Conservation (phyloP, 352 stramenopile species). For the Pythium aquatile region DNA sequence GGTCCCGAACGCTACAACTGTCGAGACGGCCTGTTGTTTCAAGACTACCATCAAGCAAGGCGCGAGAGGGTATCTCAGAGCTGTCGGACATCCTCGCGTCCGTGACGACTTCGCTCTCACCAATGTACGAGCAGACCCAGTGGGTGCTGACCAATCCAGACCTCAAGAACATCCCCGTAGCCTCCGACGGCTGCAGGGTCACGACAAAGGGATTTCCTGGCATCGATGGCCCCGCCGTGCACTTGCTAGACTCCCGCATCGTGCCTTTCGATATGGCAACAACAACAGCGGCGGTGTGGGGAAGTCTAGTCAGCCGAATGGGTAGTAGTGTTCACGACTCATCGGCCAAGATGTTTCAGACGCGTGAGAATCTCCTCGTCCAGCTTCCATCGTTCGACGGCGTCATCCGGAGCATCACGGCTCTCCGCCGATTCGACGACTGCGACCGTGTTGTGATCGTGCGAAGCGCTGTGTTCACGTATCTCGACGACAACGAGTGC, state of each 20-base stretch:
- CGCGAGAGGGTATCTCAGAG: too few relatives aligned
- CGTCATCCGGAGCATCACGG: background rate
- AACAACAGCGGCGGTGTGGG: conserved; percentile 10
- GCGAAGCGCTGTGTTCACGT: background rate
- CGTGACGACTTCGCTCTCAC: background rate
- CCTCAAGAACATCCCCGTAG: background rate
- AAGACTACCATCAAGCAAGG: too few relatives aligned
- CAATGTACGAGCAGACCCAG: background rate
- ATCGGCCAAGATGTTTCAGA: too few relatives aligned
- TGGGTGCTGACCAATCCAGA: background rate
- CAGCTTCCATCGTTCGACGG: background rate
- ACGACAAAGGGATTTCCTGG: background rate
- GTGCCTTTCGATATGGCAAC: conserved; percentile 9
- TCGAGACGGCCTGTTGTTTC: too few relatives aligned
- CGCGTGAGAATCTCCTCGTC: too few relatives aligned
- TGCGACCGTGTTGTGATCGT: background rate
- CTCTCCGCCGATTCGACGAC: background rate
- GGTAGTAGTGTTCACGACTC: background rate
- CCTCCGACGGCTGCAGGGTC: background rate
- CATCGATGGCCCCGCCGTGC: background rate
- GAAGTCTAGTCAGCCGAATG: background rate
- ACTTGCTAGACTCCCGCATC: conserved; percentile 4
- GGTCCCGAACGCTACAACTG: too few relatives aligned
- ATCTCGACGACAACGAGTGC: background rate
- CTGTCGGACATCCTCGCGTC: background rate